Percentiles rank a stretch among this genome's conserved stretches.
These are phyloP conservation scores for Wickerhamomyces xylosicus DNA, from an alignment of 805 yeast genomes.

Conservation along the genomic window DNA sequence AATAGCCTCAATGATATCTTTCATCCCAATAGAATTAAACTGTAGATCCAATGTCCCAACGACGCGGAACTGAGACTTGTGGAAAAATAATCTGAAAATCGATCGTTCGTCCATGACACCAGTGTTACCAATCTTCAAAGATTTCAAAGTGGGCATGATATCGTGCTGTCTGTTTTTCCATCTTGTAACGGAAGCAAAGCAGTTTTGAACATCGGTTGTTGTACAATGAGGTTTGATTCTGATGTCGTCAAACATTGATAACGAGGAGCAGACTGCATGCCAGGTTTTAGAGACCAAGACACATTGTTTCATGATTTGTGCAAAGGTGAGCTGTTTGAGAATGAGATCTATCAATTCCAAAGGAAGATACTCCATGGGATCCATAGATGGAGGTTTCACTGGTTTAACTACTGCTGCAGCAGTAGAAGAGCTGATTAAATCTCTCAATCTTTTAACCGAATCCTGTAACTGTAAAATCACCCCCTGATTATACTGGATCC, in stretches of 20 bases:
- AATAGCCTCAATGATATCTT: conserved; percentile 8
- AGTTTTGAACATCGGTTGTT: conserved; percentile 9
- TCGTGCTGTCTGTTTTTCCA: conserved; percentile 3
- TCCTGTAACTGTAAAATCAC: conserved; percentile 1
- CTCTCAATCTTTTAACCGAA: conserved; percentile 2
- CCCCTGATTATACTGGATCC: conserved; percentile 6
- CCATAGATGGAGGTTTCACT: not conserved
- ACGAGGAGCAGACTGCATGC: conserved; percentile 6
- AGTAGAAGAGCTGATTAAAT: too few relatives aligned
- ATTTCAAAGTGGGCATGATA: conserved; percentile 1
- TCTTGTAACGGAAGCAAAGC: conserved; percentile 7
- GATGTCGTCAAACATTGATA: conserved; percentile 11
- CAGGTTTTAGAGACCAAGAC: conserved; percentile 10
- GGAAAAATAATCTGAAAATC: conserved; percentile 6
- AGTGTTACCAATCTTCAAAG: conserved; percentile 5
- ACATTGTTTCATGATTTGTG: conserved; percentile 3
- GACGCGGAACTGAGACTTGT: conserved; percentile 4
- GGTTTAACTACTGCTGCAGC: too few relatives aligned
- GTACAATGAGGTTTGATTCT: conserved; percentile 6
- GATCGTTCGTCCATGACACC: conserved; percentile 14
- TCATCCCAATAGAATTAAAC: conserved; percentile 9
- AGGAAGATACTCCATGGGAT: conserved; percentile 4
- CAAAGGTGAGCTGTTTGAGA: not conserved
- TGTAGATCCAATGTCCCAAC: conserved; percentile 7
- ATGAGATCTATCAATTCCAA: conserved; percentile 6